A percentile compares a stretch with the other conserved stretches of the same genome.
These are phyloP conservation scores for Paracorniculantispora psalliotae DNA, from an alignment of 2,329 filamentous ascomycete genomes.

Conservation along the genomic window DNA sequence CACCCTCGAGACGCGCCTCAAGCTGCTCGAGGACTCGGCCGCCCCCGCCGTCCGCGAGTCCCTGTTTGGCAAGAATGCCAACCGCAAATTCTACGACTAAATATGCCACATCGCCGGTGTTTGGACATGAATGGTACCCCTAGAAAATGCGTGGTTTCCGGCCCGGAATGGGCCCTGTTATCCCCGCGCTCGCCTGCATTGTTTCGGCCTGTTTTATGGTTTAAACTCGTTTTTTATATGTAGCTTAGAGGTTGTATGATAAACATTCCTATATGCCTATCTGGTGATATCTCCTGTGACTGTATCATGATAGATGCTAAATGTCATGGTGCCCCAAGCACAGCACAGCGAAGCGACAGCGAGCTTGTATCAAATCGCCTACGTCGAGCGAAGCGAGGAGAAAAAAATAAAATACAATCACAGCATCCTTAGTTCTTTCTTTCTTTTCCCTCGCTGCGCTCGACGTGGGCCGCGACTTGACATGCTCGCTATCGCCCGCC, in stretches of 20 bases:
- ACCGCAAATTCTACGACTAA: slow-evolving; percentile 94
- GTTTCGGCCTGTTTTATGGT: slow-evolving; percentile 11
- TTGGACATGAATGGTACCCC: slow-evolving; percentile 4
- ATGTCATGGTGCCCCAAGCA: too few relatives aligned
- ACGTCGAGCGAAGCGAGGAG: too few relatives aligned
- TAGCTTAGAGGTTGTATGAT: slow-evolving; percentile 33
- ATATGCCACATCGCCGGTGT: not conserved
- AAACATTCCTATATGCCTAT: slow-evolving; percentile 24
- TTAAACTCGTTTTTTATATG: slow-evolving; percentile 17
- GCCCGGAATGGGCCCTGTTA: not conserved
- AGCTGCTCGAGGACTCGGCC: slow-evolving; percentile 76
- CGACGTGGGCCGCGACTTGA: too few relatives aligned
- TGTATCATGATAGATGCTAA: too few relatives aligned
- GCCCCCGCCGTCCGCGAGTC: slow-evolving; percentile 79
- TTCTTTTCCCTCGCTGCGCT: too few relatives aligned
- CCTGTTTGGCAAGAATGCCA: slow-evolving; percentile 89
- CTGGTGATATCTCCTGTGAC: too few relatives aligned
- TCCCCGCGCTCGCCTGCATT: slow-evolving; percentile 6
- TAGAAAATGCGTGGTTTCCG: not conserved
- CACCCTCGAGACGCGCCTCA: slow-evolving; percentile 88
- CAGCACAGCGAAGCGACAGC: too few relatives aligned
- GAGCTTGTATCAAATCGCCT: too few relatives aligned
- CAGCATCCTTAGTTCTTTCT: too few relatives aligned
- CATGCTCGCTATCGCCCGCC: too few relatives aligned
- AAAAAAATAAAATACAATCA: too few relatives aligned